Evolutionary conservation across 202 grass and related monocot species (phyloP).

Genomic region (Zizania palustris): DNA sequence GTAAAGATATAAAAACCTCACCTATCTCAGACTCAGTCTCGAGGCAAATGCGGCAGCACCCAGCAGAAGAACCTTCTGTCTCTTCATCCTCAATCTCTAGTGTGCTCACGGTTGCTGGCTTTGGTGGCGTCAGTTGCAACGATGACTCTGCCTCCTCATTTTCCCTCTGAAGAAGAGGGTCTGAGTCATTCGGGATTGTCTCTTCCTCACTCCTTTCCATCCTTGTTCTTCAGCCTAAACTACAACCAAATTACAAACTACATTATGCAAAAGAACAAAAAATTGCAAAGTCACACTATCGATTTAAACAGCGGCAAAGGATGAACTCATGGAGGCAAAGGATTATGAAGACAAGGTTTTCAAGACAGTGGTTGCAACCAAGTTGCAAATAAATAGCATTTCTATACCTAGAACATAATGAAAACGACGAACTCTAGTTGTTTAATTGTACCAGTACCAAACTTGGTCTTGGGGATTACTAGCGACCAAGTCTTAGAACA

Average conservation of each 20-base stretch:
- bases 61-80: constrained; percentile 48
- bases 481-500: not conserved
- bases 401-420: not conserved
- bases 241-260: not conserved
- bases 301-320: constrained; percentile 18
- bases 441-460: not conserved
- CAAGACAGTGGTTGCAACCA: not conserved
- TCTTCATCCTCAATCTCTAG: constrained; percentile 68
- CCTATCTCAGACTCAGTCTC: constrained; percentile 64
- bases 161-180: constrained; percentile 59
- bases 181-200: constrained; percentile 44
- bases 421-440: not conserved
- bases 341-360: not conserved
- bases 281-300: constrained; percentile 24
- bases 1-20: constrained; percentile 15
- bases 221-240: constrained; percentile 1
- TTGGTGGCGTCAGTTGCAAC: constrained; percentile 26
- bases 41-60: constrained; percentile 80
- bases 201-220: constrained; percentile 56
- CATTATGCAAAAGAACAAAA: constrained; percentile 23
- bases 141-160: constrained; percentile 28
- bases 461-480: not conserved
- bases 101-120: constrained; percentile 29
- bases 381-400: constrained; percentile 15
- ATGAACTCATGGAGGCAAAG: not conserved